Evolutionary conservation across 768 basidiomycete species (phyloP).

Genomic region (Suillus alpinus): DNA sequence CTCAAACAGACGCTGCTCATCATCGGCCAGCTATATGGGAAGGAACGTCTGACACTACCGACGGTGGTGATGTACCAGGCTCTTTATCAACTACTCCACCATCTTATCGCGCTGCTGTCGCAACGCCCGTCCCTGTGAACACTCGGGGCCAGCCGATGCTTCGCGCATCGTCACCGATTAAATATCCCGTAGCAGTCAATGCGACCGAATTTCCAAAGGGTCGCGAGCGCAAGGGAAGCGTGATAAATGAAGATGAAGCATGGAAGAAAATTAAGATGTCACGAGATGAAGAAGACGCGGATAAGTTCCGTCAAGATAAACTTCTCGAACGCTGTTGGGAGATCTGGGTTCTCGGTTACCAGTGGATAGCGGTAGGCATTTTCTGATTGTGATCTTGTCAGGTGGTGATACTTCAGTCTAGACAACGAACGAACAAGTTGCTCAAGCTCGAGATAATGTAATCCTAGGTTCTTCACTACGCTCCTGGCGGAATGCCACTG

Average conservation of each 20-base stretch:
- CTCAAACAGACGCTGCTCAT: constrained; percentile 15
- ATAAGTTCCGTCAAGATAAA: constrained; percentile 59
- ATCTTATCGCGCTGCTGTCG: constrained; percentile 44
- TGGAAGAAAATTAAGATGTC: constrained; percentile 76
- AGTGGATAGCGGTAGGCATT: constrained; percentile 69
- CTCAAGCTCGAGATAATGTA: constrained; percentile 64
- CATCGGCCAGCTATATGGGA: constrained; percentile 31
- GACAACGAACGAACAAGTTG: constrained; percentile 72
- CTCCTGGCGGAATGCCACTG: constrained; percentile 53
- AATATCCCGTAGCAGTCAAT: constrained; percentile 21
- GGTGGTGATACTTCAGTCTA: constrained; percentile 29
- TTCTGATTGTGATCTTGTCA: constrained; percentile 12
- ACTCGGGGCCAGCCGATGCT: constrained; percentile 12
- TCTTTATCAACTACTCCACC: constrained; percentile 44
- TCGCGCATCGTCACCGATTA: constrained; percentile 29
- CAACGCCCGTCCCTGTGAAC: constrained; percentile 12
- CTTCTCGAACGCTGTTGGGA: constrained; percentile 72
- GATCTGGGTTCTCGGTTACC: constrained; percentile 67
- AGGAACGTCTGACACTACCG: constrained; percentile 36
- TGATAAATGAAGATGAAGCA: constrained; percentile 68
- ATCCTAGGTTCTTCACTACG: constrained; percentile 57
- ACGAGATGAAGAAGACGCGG: constrained; percentile 70
- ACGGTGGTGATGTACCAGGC: constrained; percentile 20
- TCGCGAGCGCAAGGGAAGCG: constrained; percentile 44
- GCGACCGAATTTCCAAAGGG: constrained; percentile 11